A percentile compares a stretch with the other conserved stretches of the same genome.
Conservation (phyloP, 2,329 filamentous ascomycete species). For the Arthrobotrys megalospora region DNA sequence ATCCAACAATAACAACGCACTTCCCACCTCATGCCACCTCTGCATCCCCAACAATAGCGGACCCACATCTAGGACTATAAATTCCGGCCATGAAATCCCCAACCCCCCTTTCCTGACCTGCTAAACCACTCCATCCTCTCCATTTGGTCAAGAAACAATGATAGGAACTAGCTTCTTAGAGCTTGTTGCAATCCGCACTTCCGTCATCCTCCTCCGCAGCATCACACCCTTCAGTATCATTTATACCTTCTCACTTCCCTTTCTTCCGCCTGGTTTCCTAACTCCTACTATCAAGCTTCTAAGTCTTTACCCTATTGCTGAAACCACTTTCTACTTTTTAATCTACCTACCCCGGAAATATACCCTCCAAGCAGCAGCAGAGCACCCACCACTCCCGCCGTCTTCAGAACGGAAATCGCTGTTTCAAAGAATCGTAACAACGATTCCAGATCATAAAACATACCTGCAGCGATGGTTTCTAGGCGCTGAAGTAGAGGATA, state of each 20-base stretch:
- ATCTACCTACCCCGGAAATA: conserved; percentile 72
- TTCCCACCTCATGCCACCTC: conserved; percentile 14
- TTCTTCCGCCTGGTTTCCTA: conserved; percentile 63
- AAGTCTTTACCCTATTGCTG: conserved; percentile 70
- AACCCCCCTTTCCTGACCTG: conserved; percentile 9
- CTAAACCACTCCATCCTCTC: not conserved
- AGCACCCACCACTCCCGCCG: conserved; percentile 70
- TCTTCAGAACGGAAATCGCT: conserved; percentile 70
- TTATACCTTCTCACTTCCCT: conserved; percentile 68
- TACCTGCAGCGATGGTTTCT: conserved; percentile 75
- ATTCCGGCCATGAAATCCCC: conserved; percentile 17
- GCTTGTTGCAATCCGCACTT: conserved; percentile 69
- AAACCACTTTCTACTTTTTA: conserved; percentile 72
- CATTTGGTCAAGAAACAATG: conserved; percentile 26
- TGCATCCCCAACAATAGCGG: conserved; percentile 31
- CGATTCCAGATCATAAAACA: conserved; percentile 71
- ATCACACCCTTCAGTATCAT: conserved; percentile 71
- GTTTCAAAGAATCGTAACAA: conserved; percentile 71
- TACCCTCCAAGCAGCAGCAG: conserved; percentile 71
- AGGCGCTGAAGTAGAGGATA: conserved; percentile 71
- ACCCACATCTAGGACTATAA: conserved; percentile 24
- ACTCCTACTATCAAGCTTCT: conserved; percentile 66
- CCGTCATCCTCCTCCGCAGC: conserved; percentile 70
- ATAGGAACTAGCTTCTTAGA: conserved; percentile 60
- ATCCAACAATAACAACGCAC: conserved; percentile 43